Conservation (phyloP, 495 filamentous ascomycete genomes). For the Penicillium angulare region DNA sequence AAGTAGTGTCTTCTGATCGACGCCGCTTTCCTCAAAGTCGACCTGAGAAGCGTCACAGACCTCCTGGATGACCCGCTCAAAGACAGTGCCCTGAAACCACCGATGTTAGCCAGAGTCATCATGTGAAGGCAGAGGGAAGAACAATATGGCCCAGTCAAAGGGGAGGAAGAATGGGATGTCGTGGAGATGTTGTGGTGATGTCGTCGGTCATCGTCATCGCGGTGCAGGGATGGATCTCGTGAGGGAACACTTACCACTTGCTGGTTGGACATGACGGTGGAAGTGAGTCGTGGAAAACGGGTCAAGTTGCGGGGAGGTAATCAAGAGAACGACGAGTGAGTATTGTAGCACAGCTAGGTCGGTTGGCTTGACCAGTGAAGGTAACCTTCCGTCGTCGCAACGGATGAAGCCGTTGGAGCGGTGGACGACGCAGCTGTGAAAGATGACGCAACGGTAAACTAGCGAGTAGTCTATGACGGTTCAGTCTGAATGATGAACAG, state of each 20-base stretch:
- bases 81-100: conserved; percentile 67
- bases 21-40: conserved; percentile 95
- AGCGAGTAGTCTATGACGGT: background rate
- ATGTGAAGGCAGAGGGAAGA: background rate
- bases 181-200: background rate
- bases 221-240: conserved; percentile 15
- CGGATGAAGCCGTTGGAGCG: conserved; percentile 21
- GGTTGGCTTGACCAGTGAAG: conserved; percentile 3
- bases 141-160: too few species aligned
- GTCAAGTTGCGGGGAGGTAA: background rate
- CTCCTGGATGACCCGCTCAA: conserved; percentile 86
- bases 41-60: conserved; percentile 84
- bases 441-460: conserved; percentile 5
- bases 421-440: conserved; percentile 14
- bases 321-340: background rate
- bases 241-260: conserved; percentile 57
- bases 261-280: conserved; percentile 57
- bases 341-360: background rate
- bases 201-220: conserved; percentile 1
- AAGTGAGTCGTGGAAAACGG: background rate
- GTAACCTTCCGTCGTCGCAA: conserved; percentile 26
- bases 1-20: conserved; percentile 78
- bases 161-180: background rate
- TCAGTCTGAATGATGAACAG: background rate
- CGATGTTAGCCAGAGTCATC: conserved; percentile 31